Base-by-base conservation (phyloP, 768 basidiomycete species). In the Russula abietina region DNA sequence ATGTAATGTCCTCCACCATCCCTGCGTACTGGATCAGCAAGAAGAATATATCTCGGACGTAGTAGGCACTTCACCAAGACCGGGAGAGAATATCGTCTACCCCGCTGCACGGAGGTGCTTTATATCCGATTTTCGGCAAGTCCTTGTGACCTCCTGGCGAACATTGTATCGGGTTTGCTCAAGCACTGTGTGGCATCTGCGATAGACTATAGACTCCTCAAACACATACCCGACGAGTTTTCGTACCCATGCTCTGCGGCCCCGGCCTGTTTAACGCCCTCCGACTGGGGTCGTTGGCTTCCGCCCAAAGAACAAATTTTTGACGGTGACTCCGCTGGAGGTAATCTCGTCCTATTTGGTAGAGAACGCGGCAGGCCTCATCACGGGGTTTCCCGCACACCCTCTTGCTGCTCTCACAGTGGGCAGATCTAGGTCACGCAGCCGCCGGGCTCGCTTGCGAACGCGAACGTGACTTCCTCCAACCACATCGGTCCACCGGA, bases 301-400 rank as follows among this genome's bases (percentile, higher is more conserved):
- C 70, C 65, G 76, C 2, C 81, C 88, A 0, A 71, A 75, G 19
- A 75, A 88, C 67, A 85, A 93, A 77, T 89, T 59, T 55, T 91
- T 24, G 77, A 77, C 22, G 91, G 90, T 3, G 89, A 93, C 70
- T 91, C 87, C 1, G 88, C 90, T 0, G 90, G 91, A 3, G 91
- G 79, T 5, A 88, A 91, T 71, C 81, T 91, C 28, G 83, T 83
- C 77, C 4, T 86, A 86, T 66, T 79, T 90, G 28, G 74, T 81
- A 19, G 59, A 61, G 49, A 51, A n/a, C n/a, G n/a, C 55, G 7
- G 24, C 43, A 14, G 56, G 48, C 17, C 33, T 22, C 28, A 8
- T 66, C 30, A 28, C 33, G 19, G 63, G 52, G 11, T 32, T 61
- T 32, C 59, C 64, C 1, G 38, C 6, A 14, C 64, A 60, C 32